These are phyloP conservation scores for Fusarium sp. DNA, from an alignment of 2,329 filamentous ascomycete genomes.

Conservation along the genomic window DNA sequence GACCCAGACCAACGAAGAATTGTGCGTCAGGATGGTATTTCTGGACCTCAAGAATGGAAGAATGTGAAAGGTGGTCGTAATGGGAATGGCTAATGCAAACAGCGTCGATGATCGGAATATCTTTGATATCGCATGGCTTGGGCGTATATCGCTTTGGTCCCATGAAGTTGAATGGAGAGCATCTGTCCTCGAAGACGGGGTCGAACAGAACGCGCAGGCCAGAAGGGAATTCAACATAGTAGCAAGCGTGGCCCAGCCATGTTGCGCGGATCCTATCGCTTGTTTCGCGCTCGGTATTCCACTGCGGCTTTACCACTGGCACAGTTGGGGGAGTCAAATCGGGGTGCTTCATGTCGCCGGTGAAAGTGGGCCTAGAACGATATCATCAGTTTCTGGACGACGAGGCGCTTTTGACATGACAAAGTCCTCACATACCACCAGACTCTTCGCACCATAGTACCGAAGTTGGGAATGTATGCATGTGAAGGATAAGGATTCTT, in stretches of 20 bases:
- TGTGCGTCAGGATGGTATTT: constrained; percentile 78
- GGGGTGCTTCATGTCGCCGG: constrained; percentile 56
- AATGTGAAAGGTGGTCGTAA: constrained; percentile 88
- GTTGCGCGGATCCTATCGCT: constrained; percentile 76
- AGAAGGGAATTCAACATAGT: constrained; percentile 86
- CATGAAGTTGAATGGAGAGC: constrained; percentile 75
- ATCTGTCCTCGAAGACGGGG: constrained; percentile 89
- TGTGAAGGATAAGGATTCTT: constrained; percentile 62
- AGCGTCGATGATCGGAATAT: constrained; percentile 79
- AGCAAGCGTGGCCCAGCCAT: constrained; percentile 95
- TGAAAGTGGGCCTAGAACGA: constrained; percentile 47
- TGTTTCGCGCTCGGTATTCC: constrained; percentile 68
- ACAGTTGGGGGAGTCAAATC: constrained; percentile 73
- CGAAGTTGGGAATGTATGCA: constrained; percentile 30
- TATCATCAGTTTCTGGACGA: constrained; percentile 15
- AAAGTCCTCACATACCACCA: constrained; percentile 45
- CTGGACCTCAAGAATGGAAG: constrained; percentile 75
- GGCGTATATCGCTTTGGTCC: constrained; percentile 82
- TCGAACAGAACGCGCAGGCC: constrained; percentile 92
- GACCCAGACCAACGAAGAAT: constrained; percentile 86
- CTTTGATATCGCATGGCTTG: constrained; percentile 76
- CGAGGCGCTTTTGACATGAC: not conserved
- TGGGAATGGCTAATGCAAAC: constrained; percentile 89
- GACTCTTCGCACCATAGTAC: constrained; percentile 43
- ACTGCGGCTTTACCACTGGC: constrained; percentile 70